These are phyloP conservation scores for Fusarium palustre DNA, from an alignment of 2,329 filamentous ascomycete species.

Conservation along the genomic window DNA sequence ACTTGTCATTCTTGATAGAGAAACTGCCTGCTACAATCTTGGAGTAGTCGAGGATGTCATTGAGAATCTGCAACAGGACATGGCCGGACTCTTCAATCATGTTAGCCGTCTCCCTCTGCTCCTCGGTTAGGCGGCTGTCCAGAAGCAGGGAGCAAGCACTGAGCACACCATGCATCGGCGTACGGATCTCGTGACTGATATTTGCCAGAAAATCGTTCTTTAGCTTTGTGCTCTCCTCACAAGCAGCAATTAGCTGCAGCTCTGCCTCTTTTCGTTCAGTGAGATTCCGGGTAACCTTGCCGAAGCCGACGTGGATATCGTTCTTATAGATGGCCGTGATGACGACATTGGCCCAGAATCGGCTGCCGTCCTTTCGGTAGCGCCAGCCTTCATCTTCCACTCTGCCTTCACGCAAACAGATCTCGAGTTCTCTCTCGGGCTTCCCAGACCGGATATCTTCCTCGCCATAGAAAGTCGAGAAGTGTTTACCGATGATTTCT, in stretches of 20 bases:
- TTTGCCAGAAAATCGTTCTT: slow-evolving; percentile 18
- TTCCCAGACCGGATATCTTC: slow-evolving; percentile 10
- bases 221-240: slow-evolving; percentile 3
- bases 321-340: slow-evolving; percentile 14
- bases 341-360: slow-evolving; percentile 11
- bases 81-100: slow-evolving; percentile 8
- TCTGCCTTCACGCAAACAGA: slow-evolving; percentile 6
- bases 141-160: slow-evolving; percentile 1
- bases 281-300: slow-evolving; percentile 8
- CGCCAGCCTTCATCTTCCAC: slow-evolving; percentile 18
- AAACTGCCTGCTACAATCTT: slow-evolving; percentile 7
- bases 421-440: slow-evolving; percentile 12
- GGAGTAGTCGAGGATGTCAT: slow-evolving; percentile 15
- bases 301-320: slow-evolving; percentile 12
- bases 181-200: slow-evolving; percentile 14
- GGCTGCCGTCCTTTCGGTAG: slow-evolving; percentile 10
- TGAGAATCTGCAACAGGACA: slow-evolving; percentile 1
- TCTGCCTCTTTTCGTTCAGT: slow-evolving; percentile 15
- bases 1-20: not conserved
- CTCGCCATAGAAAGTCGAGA: slow-evolving; percentile 7
- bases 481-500: slow-evolving; percentile 12
- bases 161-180: slow-evolving; percentile 10
- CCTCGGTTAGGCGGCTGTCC: not conserved
- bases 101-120: slow-evolving; percentile 14
- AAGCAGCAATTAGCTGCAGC: slow-evolving; percentile 1